Conservation (phyloP, 495 filamentous ascomycete genomes). For the Tuber microsphaerosporum region DNA sequence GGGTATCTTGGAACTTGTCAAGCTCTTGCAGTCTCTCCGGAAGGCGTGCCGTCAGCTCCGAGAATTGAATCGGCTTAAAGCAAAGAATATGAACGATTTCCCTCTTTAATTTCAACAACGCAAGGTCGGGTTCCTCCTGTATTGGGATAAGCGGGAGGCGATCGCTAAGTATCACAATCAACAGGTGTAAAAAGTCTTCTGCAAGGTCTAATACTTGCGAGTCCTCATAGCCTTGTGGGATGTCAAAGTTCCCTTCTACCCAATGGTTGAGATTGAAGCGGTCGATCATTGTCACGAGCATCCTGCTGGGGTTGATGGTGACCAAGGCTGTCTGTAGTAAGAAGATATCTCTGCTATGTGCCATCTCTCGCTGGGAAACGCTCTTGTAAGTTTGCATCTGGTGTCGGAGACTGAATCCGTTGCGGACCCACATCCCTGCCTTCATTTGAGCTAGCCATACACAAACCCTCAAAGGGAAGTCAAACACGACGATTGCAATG, state of each 20-base stretch:
- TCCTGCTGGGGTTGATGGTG: conserved; percentile 71
- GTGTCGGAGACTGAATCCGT: conserved; percentile 88
- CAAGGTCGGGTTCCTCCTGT: conserved; percentile 59
- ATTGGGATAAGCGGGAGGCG: conserved; percentile 67
- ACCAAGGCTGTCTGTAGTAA: conserved; percentile 85
- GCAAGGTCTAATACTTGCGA: conserved; percentile 80
- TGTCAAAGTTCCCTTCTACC: conserved; percentile 72
- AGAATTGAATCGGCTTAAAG: conserved; percentile 91
- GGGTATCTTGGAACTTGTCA: conserved; percentile 67
- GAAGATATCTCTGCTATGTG: conserved; percentile 91
- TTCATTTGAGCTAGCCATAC: conserved; percentile 98
- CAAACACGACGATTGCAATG: conserved; percentile 77
- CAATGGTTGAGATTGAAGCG: conserved; percentile 84
- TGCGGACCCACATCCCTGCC: conserved; percentile 96
- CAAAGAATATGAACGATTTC: conserved; percentile 92
- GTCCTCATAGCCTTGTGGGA: conserved; percentile 67
- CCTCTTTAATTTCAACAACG: conserved; percentile 65
- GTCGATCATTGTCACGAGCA: conserved; percentile 84
- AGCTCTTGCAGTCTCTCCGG: conserved; percentile 79
- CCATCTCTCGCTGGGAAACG: conserved; percentile 77
- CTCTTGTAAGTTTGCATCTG: conserved; percentile 89
- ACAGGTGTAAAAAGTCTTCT: conserved; percentile 89
- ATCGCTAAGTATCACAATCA: conserved; percentile 86
- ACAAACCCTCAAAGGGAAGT: conserved; percentile 86
- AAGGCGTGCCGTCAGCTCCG: conserved; percentile 71